These are phyloP conservation scores for Miamiensis avidus DNA, from an alignment of 169 alveolate species.

Conservation along the genomic window DNA sequence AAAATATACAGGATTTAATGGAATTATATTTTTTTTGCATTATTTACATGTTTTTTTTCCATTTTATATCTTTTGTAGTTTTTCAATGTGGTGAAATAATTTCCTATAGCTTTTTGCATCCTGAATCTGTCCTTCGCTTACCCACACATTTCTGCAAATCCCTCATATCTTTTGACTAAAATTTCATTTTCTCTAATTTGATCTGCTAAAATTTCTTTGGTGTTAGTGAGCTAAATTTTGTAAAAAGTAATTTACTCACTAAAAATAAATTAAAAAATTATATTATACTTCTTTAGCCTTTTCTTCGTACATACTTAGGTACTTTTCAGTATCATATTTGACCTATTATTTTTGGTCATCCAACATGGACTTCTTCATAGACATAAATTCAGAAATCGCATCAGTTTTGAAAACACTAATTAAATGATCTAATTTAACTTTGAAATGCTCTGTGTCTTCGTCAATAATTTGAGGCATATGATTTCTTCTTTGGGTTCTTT, in stretches of 20 bases:
- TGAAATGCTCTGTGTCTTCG: slow-evolving; percentile 85
- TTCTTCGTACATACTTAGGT: slow-evolving; percentile 67
- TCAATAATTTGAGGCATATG: slow-evolving; percentile 81
- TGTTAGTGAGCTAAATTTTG: slow-evolving; percentile 12
- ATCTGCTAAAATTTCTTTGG: slow-evolving; percentile 36
- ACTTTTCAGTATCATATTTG: slow-evolving; percentile 78
- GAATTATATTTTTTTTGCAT: no score
- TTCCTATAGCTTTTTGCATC: slow-evolving; percentile 47
- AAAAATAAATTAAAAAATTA: slow-evolving; percentile 46
- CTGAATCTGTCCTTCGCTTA: slow-evolving; percentile 55
- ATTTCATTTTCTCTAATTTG: slow-evolving; percentile 37
- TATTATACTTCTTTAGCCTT: slow-evolving; percentile 80
- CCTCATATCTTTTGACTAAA: slow-evolving; percentile 53
- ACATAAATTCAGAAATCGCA: slow-evolving; percentile 83
- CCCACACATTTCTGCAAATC: slow-evolving; percentile 59
- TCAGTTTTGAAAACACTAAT: slow-evolving; percentile 80
- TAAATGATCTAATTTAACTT: slow-evolving; percentile 73
- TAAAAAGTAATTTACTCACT: slow-evolving; percentile 22
- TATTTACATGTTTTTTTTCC: slow-evolving; percentile 40
- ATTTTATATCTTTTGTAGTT: slow-evolving; percentile 45
- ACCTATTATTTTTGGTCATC: slow-evolving; percentile 73
- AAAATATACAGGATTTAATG: background rate
- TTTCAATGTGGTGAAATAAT: slow-evolving; percentile 62
- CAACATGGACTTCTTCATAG: slow-evolving; percentile 75
- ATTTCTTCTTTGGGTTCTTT: slow-evolving; percentile 21